Conservation (phyloP, 345 rosid genomes). For the Kandelia obovata region DNA sequence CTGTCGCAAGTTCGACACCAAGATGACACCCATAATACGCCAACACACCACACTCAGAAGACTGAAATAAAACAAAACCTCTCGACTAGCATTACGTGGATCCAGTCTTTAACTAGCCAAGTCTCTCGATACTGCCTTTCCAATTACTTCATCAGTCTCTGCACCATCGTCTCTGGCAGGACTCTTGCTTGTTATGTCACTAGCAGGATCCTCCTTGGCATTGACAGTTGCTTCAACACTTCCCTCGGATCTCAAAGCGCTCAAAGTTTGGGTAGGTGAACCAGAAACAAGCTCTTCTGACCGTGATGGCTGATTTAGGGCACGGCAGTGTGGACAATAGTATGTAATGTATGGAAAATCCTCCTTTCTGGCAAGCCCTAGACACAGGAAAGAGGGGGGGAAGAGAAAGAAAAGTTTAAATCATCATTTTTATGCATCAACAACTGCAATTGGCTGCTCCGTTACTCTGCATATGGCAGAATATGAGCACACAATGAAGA, state of each 20-base stretch:
- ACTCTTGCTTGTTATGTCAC: background rate
- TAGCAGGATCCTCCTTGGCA: conserved; percentile 11
- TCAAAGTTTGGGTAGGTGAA: conserved; percentile 26
- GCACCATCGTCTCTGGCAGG: conserved; percentile 7
- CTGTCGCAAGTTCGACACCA: no score
- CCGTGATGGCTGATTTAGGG: conserved; percentile 65
- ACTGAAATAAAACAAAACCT: background rate
- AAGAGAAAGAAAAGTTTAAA: no score
- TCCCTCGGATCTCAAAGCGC: conserved; percentile 25
- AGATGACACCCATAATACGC: background rate
- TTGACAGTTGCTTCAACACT: conserved; percentile 26
- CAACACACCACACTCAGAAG: background rate
- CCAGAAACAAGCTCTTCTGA: conserved; percentile 21
- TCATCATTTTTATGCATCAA: no score
- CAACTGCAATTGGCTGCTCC: no score
- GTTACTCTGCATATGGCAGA: no score
- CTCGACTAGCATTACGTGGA: background rate
- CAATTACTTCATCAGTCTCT: conserved; percentile 15
- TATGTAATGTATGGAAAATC: conserved; percentile 75
- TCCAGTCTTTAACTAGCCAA: conserved; percentile 4
- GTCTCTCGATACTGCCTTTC: background rate
- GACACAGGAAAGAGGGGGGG: background rate
- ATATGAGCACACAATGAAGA: no score
- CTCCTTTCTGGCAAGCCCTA: conserved; percentile 88
- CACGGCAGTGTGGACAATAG: conserved; percentile 88